Percentiles rank a stretch among this genome's conserved stretches.
phyloP scores from a whole-genome alignment of 257 asterid species.

The Hygrophila difformis region DNA sequence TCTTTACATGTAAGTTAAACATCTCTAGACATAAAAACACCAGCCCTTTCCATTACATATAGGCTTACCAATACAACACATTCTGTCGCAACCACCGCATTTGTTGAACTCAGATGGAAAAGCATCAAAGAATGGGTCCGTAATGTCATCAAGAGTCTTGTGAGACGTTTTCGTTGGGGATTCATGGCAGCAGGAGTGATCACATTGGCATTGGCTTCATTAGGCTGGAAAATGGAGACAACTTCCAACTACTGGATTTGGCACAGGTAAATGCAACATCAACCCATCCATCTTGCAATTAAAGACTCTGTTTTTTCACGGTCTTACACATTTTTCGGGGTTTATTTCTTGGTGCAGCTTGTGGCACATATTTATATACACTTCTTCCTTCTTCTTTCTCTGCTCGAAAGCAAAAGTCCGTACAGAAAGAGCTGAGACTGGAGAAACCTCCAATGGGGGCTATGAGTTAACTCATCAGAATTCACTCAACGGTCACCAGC shows the following conservation, averaged over 20 bases:
- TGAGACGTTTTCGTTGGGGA: slow-evolving; percentile 73
- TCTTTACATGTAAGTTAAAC: slow-evolving; percentile 39
- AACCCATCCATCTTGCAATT: not conserved
- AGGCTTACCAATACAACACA: not conserved
- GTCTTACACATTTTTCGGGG: too few relatives aligned
- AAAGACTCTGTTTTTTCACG: too few relatives aligned
- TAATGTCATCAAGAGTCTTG: slow-evolving; percentile 37
- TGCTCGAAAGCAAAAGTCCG: slow-evolving; percentile 55
- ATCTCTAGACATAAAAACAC: not conserved
- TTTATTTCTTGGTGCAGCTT: slow-evolving; percentile 35
- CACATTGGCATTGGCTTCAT: slow-evolving; percentile 73
- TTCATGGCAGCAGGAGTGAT: slow-evolving; percentile 54
- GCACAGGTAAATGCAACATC: slow-evolving; percentile 59
- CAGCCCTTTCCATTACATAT: not conserved
- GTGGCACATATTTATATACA: slow-evolving; percentile 82
- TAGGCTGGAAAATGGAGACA: slow-evolving; percentile 81
- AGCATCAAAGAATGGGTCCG: slow-evolving; percentile 43
- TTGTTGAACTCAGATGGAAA: slow-evolving; percentile 51
- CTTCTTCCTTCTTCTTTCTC: slow-evolving; percentile 85
- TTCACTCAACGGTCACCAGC: not conserved
- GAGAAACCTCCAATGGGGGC: not conserved
- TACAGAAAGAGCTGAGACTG: slow-evolving; percentile 11
- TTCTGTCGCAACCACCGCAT: not conserved
- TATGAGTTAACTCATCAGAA: not conserved
- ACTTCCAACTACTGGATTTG: slow-evolving; percentile 85